These are phyloP conservation scores for Musa acuminata DNA, from an alignment of 176 grass and related monocot genomes.

Conservation along the genomic window DNA sequence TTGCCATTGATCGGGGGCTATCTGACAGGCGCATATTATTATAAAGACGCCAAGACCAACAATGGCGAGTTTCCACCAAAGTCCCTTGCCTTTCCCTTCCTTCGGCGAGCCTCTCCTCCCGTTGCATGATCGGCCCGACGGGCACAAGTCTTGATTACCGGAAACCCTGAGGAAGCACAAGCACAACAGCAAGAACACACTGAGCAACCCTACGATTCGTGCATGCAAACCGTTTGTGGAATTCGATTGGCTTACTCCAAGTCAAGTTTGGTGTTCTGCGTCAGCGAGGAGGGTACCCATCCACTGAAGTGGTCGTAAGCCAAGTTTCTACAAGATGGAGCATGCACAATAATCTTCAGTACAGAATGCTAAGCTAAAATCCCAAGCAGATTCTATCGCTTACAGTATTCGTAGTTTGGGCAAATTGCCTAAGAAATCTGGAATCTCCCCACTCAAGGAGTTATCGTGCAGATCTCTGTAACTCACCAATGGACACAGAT, in stretches of 20 bases:
- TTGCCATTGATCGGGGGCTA: too few relatives aligned
- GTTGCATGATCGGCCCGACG: neutral
- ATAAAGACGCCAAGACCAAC: too few relatives aligned
- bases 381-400: neutral
- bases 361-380: neutral
- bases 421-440: conserved; percentile 1
- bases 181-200: neutral
- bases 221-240: too few relatives aligned
- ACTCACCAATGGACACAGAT: neutral
- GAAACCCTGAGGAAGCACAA: neutral
- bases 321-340: neutral
- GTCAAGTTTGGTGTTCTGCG: neutral
- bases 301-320: neutral
- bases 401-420: neutral
- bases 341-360: neutral
- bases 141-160: neutral
- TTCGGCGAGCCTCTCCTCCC: too few relatives aligned
- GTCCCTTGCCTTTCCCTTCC: too few relatives aligned
- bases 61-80: too few relatives aligned
- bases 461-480: neutral
- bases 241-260: neutral
- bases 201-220: neutral
- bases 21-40: too few relatives aligned
- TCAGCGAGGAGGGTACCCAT: neutral
- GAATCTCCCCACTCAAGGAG: neutral